Base-by-base conservation (phyloP, 257 asterid genomes). In the Solanum dulcamara region DNA sequence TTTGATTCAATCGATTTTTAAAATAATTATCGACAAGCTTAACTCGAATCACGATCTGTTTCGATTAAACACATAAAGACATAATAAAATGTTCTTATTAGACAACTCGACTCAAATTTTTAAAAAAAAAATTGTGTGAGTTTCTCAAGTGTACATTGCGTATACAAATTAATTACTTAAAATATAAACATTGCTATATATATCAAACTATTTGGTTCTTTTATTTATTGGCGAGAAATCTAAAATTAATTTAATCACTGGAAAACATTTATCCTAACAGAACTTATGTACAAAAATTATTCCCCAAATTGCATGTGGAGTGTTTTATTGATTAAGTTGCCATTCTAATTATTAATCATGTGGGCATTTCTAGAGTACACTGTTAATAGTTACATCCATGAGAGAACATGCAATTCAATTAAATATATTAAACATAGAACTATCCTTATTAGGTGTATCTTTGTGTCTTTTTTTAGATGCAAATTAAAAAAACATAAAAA, bases 371-470 rank as follows among this genome's bases (percentile, higher is more conserved):
- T 7, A 71, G 80, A 17, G 30, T 26, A 24, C 28, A 28, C 20
- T 74, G 57, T 74, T 40, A 33, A 24, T 12, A 44, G 82, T 75
- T 75, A 75, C 26, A 24, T 75, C 60, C 82, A 77, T 28, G 42
- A 77, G 62, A 40, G 89, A 89, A 89, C 87, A 89, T 85, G 90
- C 71, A 9, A 24, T 24, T 15, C 64, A 50, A 72, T 66, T 48
- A 24, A 60, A 68, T 48, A 80, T 75, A 35, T 75, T 33, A 33
- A 82, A 84, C 15, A 42, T 7, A 46, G 50, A 81, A 71, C 33
- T 75, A 85, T 87, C 89, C 88, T 85, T 64, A 80, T 90, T 89
- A 89, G 92, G 89, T 85, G 89, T 62, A 83, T 84, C 77, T 85
- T 85, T 81, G 42, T 87, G 86, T 85, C 62, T 28, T 2, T 24